phyloP scores from a whole-genome alignment of 352 stramenopile species.

The Pythium angustatum region DNA sequence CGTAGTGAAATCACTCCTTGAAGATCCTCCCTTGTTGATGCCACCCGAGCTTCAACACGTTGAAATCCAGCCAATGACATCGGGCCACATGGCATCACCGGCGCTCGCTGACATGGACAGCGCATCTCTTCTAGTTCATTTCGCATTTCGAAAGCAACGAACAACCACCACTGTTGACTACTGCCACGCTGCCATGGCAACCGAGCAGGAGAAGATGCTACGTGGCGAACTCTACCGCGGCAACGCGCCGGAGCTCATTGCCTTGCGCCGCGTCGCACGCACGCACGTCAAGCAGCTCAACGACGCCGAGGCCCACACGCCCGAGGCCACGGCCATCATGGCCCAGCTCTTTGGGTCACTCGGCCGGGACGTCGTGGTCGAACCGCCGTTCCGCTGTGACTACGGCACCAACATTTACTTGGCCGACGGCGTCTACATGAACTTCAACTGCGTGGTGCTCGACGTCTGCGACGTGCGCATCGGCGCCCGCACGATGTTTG shows the following conservation, averaged over 20 bases:
- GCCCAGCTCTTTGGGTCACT: constrained; percentile 43
- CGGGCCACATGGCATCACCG: no score
- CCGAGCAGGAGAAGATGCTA: constrained; percentile 66
- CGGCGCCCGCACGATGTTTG: constrained; percentile 72
- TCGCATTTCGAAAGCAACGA: no score
- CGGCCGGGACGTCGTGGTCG: constrained; percentile 52
- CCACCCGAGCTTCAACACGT: no score
- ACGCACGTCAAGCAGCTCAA: constrained; percentile 47
- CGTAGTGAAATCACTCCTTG: no score
- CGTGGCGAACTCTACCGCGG: constrained; percentile 53
- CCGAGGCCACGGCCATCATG: constrained; percentile 33
- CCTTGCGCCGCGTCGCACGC: constrained; percentile 31
- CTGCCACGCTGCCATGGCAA: no score
- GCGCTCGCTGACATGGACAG: no score
- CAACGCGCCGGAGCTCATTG: constrained; percentile 40
- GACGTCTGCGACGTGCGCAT: constrained; percentile 83
- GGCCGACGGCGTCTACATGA: constrained; percentile 81
- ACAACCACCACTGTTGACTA: no score
- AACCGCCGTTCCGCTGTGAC: constrained; percentile 88
- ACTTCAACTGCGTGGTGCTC: constrained; percentile 88
- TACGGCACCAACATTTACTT: constrained; percentile 86
- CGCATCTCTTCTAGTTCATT: no score
- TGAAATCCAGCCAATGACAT: no score
- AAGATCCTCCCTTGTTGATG: no score
- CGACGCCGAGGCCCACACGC: constrained; percentile 28